Conservation (phyloP, 139 green algal species). For the Volvox africanus region DNA sequence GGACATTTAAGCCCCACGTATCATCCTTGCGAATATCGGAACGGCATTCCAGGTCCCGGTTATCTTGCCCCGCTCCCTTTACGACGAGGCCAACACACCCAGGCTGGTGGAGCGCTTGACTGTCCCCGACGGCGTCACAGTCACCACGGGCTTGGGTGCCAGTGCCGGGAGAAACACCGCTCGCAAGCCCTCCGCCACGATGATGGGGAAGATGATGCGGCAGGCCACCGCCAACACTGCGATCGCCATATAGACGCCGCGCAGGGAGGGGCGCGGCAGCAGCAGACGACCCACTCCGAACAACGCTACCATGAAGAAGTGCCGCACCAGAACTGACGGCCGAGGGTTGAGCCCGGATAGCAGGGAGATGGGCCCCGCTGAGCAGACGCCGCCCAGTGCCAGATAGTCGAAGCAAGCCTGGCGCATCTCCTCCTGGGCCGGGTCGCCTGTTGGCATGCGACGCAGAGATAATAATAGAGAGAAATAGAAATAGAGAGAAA, state of each 20-base stretch:
- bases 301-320: constrained; percentile 97
- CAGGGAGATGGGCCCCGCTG: constrained; percentile 87
- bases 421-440: constrained; percentile 96
- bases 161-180: constrained; percentile 86
- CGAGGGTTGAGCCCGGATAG: constrained; percentile 92
- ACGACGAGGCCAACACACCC: neutral
- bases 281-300: constrained; percentile 92
- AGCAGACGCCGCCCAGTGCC: constrained; percentile 86
- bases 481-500: neutral
- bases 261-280: constrained; percentile 83
- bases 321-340: constrained; percentile 90
- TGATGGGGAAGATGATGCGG: constrained; percentile 94
- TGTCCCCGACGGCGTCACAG: neutral
- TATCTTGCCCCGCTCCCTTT: neutral
- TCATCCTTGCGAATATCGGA: too few species aligned
- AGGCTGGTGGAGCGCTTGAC: neutral
- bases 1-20: too few species aligned
- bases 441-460: constrained; percentile 52
- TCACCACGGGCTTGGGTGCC: constrained; percentile 64
- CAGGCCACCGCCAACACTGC: constrained; percentile 66
- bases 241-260: constrained; percentile 60
- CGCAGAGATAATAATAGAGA: neutral
- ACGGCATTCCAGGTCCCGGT: too few species aligned
- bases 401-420: constrained; percentile 99
- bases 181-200: constrained; percentile 72